Percentiles rank a stretch among this genome's conserved stretches.
Conservation (phyloP, 2,329 filamentous ascomycete genomes). For the Leptoxyphium fumago region DNA sequence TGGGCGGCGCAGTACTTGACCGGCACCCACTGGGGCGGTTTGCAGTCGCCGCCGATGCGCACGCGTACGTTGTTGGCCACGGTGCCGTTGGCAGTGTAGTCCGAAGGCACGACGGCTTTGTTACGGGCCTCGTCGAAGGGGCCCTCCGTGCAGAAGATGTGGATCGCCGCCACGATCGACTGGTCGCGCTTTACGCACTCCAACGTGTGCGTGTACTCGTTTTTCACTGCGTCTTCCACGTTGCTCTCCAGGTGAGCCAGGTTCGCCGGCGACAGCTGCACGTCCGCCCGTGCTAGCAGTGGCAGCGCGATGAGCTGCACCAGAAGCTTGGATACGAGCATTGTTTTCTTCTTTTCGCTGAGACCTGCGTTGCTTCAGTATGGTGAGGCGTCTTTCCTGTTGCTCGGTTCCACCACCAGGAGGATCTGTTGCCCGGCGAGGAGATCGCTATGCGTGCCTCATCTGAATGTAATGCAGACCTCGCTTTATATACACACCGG, state of each 20-base stretch:
- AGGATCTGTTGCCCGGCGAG: too few relatives aligned
- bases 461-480: too few relatives aligned
- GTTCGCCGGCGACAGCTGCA: too few relatives aligned
- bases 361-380: too few relatives aligned
- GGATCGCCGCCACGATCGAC: constrained; percentile 9
- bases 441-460: too few relatives aligned
- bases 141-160: constrained; percentile 8
- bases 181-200: constrained; percentile 10
- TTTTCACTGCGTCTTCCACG: neutral
- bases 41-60: constrained; percentile 7
- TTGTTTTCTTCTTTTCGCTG: too few relatives aligned
- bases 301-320: too few relatives aligned
- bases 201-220: constrained; percentile 10
- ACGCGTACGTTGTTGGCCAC: constrained; percentile 2
- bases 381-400: too few relatives aligned
- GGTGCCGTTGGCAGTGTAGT: constrained; percentile 6
- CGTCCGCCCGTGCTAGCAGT: too few relatives aligned
- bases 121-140: constrained; percentile 1
- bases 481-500: too few relatives aligned
- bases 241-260: neutral
- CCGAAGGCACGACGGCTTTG: constrained; percentile 8
- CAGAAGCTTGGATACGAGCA: too few relatives aligned
- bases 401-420: too few relatives aligned
- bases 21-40: constrained; percentile 10
- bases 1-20: constrained; percentile 10